These are phyloP conservation scores for Phyllosticta ampelicida DNA, from an alignment of 2,329 filamentous ascomycete species.

Conservation along the genomic window DNA sequence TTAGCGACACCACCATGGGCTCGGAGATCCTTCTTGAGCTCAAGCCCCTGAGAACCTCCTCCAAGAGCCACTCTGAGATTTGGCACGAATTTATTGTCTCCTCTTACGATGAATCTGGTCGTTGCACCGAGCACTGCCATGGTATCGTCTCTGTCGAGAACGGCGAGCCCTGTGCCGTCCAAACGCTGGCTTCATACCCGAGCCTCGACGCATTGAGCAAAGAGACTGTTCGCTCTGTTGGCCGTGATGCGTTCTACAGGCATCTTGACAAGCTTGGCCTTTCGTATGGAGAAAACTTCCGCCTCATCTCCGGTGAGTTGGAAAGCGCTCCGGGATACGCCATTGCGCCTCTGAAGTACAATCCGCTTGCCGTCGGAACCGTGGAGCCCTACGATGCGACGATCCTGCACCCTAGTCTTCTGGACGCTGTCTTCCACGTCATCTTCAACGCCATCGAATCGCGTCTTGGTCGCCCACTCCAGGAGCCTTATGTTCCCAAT, in stretches of 20 bases:
- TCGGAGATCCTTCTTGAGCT: conserved; percentile 1
- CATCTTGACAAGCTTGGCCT: conserved; percentile 3
- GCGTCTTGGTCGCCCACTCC: neutral
- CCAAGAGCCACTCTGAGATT: conserved; percentile 1
- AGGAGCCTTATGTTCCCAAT: conserved; percentile 4
- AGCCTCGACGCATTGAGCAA: neutral
- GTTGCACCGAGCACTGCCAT: conserved; percentile 1
- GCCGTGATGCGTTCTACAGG: neutral
- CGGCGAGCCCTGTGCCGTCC: neutral
- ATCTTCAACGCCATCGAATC: conserved; percentile 2
- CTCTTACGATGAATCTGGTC: neutral
- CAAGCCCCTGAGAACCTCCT: neutral
- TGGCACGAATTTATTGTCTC: conserved; percentile 1
- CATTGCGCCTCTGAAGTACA: neutral
- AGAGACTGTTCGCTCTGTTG: neutral
- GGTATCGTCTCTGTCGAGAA: conserved; percentile 1
- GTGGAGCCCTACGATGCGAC: neutral
- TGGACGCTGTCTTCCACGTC: conserved; percentile 5
- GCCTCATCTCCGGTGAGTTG: neutral
- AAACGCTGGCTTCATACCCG: neutral
- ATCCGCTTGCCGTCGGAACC: neutral
- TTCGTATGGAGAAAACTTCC: neutral
- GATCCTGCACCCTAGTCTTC: neutral
- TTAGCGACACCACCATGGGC: neutral
- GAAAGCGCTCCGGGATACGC: neutral